Base-by-base conservation (phyloP, 2,329 filamentous ascomycete genomes). In the Geosmithia morbida region DNA sequence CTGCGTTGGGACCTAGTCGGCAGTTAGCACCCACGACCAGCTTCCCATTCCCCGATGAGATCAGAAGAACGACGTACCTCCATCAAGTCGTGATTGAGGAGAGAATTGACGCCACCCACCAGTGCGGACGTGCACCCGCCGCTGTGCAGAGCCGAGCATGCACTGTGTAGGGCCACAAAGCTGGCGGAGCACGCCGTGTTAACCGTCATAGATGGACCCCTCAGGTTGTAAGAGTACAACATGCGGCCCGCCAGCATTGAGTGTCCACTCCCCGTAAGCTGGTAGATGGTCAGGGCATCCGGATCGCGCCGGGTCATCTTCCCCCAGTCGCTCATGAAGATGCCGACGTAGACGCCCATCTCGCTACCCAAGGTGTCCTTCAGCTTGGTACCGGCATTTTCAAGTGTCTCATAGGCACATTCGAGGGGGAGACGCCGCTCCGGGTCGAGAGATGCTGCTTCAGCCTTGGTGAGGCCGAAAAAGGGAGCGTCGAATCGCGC, bases 161-260 rank as follows among this genome's bases (percentile, higher is more conserved):
- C 59, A 30, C 54, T 53, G 46, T 66, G 60, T 2, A 64, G 51
- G 8, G 61, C 64, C 2, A 63, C 58, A 7, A 67, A 47, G 41
- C 56, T 59, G 3, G 59, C 59, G 0, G 62, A 65, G 46, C 66
- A 68, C 2, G 63, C 66, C 6, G 65, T 67, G 44, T 67, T 62
- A n/a, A 67, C 54, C 3, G 60, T 63, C 47, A 10, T 50, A 2
- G 57, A 55, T 0, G 64, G 63, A 0, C 66, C 64, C 1, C 52
- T 56, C 59, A 59, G 64, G 13, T 62, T 61, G 46, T 65, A 66
- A 42, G 53, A 54, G 46, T 67, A 59, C 29, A 53, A 59, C 14
- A 67, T 49, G 7, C 52, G 53, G 13, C 63, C 64, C n/a, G 52
- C 51, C 2, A 62, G 48, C 46, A 66, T 66, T 1, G 57, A 52